These are phyloP conservation scores for Mycena galopus DNA, from an alignment of 768 basidiomycete species.

Conservation along the genomic window DNA sequence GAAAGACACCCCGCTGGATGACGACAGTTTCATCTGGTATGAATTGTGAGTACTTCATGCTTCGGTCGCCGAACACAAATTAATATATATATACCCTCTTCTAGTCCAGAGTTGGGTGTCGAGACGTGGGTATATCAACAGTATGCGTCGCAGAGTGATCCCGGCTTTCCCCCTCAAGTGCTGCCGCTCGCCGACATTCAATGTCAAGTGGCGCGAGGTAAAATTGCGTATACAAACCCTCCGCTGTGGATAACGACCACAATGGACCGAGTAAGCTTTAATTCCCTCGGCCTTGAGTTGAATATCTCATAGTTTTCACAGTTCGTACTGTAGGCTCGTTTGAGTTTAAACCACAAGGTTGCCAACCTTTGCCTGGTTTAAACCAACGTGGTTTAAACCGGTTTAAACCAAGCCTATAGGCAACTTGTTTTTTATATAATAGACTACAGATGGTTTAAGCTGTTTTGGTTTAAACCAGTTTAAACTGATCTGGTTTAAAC, in stretches of 20 bases:
- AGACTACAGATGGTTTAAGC: too few species aligned
- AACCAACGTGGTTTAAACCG: too few species aligned
- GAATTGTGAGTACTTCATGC: background rate
- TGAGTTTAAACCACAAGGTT: too few species aligned
- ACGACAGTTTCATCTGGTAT: background rate
- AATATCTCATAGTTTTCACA: background rate
- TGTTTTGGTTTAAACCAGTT: too few species aligned
- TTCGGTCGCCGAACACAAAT: background rate
- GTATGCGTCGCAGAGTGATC: background rate
- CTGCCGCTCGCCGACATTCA: slow-evolving; percentile 27
- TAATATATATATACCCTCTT: background rate
- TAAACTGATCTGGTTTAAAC: too few species aligned
- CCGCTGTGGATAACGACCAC: slow-evolving; percentile 39
- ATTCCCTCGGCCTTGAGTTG: too few species aligned
- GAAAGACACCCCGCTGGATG: background rate
- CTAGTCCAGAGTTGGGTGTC: background rate
- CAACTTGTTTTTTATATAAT: too few species aligned
- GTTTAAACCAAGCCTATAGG: too few species aligned
- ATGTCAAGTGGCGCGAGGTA: slow-evolving; percentile 35
- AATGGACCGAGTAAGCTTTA: slow-evolving; percentile 21
- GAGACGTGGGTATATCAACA: background rate
- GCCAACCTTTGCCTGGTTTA: too few species aligned
- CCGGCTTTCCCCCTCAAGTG: background rate
- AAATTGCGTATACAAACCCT: slow-evolving; percentile 17
- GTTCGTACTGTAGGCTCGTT: too few species aligned